phyloP scores from a whole-genome alignment of 495 filamentous ascomycete species.

The Corynascus novoguineensis region DNA sequence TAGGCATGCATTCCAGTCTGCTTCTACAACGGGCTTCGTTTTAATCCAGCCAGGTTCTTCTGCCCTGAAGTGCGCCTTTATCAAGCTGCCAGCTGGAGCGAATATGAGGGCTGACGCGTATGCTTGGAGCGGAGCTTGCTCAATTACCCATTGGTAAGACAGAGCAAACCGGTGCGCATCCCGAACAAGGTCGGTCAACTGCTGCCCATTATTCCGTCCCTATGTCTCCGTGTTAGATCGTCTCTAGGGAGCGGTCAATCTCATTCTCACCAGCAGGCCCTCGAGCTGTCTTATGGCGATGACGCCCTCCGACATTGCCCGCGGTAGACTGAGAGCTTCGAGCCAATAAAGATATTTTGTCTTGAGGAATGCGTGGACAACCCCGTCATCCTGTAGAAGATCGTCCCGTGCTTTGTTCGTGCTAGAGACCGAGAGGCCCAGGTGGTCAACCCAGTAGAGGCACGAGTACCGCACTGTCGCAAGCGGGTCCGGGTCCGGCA shows the following conservation, averaged over 20 bases:
- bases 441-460: conserved; percentile 4
- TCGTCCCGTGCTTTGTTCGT: not conserved
- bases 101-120: no score
- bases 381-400: not conserved
- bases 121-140: no score
- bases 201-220: not conserved
- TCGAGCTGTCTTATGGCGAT: not conserved
- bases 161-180: no score
- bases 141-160: no score
- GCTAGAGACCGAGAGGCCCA: not conserved
- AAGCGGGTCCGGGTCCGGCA: conserved; percentile 4
- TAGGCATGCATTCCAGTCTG: not conserved
- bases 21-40: no score
- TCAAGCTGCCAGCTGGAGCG: no score
- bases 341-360: no score
- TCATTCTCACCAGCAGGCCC: not conserved
- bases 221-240: not conserved
- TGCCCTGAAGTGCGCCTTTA: no score
- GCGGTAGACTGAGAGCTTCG: not conserved
- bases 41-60: no score
- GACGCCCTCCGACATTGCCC: not conserved
- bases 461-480: conserved; percentile 10
- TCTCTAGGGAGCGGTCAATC: not conserved
- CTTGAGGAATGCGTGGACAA: not conserved
- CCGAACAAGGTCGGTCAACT: not conserved